These are phyloP conservation scores for Geranium incanum DNA, from an alignment of 441 rosid species.

Conservation along the genomic window DNA sequence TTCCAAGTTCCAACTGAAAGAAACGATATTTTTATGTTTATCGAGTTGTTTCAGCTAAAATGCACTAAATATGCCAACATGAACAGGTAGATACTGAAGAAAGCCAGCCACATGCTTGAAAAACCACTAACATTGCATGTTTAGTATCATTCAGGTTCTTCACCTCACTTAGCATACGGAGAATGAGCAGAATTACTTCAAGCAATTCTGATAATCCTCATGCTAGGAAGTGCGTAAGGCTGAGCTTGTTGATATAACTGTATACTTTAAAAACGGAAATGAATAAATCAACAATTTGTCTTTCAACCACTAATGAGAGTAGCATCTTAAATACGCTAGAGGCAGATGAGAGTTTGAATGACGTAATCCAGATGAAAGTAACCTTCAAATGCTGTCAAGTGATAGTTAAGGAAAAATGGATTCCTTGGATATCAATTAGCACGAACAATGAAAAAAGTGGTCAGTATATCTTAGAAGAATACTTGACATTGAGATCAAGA, in stretches of 20 bases:
- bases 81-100: background rate
- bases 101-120: background rate
- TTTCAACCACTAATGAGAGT: too few relatives aligned
- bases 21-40: background rate
- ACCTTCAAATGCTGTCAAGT: background rate
- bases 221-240: background rate
- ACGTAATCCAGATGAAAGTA: background rate
- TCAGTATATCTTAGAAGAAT: slow-evolving; percentile 3
- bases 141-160: background rate
- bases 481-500: background rate
- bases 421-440: slow-evolving; percentile 12
- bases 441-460: slow-evolving; percentile 9
- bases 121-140: background rate
- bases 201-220: background rate
- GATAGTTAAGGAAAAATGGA: background rate
- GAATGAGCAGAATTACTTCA: background rate
- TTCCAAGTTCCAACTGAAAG: background rate
- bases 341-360: background rate
- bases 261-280: too few relatives aligned
- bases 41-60: background rate
- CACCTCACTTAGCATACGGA: background rate
- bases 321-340: too few relatives aligned
- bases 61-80: background rate
- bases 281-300: too few relatives aligned
- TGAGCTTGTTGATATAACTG: background rate